Evolutionary conservation across 257 asterid genomes (phyloP), one percentile per base, ranked within the genome.

Genomic region (Ajuga chamaepitys): DNA sequence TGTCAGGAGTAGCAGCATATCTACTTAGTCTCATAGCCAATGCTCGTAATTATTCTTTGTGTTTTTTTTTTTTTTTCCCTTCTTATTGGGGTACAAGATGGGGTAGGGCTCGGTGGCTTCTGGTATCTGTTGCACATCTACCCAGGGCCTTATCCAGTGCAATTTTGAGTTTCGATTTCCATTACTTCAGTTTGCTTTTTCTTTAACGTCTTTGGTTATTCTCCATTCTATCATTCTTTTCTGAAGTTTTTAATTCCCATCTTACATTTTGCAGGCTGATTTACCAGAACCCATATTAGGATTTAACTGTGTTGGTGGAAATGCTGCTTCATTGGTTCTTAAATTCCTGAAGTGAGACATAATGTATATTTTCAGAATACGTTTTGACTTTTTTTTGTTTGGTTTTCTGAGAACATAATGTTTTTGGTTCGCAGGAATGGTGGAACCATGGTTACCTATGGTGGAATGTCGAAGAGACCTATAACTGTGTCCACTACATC

Each of bases 361-460:
- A 57, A 22, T 67, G 4, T 54, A 16, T 56, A 17, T 61, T 50
- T 60, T 64, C 44, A 5, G 26, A 24, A 22, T 52, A 35, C 58
- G 51, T 58, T 66, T n/a, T 9, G 18, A 9, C 13, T 22, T 21
- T 46, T 46, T n/a, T 52, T 48, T 35, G 20, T 40, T 4, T 57
- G 26, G 9, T 34, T 58, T 40, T 10, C 42, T 59, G 52, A 62
- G 40, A 58, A 58, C 47, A 22, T 70, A 34, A 14, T 52, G 40
- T 46, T 74, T 71, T 54, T 59, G 32, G 71, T 72, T 57, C 50
- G n/a, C 81, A 91, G 99, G 82, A 78, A 83, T 44, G 91, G 96
- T 61, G 99, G 99, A 59, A 90, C 91, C 55, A 90, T 94, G 99
- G 99, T 90, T 61, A 90, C 99, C 14, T 94, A 94, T 65, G 99